A percentile compares a stretch with the other conserved stretches of the same genome.
phyloP scores from a whole-genome alignment of 2,329 filamentous ascomycete species.

The Alternaria sp. region DNA sequence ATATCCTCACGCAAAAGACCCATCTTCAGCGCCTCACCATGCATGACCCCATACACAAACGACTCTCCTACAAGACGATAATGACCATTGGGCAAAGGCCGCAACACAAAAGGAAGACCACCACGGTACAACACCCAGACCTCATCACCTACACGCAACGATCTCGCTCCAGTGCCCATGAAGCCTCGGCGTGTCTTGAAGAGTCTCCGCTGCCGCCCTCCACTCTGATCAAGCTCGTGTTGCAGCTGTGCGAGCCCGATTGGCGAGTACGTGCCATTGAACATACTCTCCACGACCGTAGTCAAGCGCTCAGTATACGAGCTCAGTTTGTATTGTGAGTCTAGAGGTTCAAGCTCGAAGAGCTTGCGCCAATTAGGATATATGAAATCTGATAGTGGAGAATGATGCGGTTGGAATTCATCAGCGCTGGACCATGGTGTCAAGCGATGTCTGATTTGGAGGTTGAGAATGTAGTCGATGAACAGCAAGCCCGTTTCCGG shows the following conservation, averaged over 20 bases:
- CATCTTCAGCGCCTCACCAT: slow-evolving; percentile 29
- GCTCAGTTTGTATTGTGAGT: slow-evolving; percentile 26
- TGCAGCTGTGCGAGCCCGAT: slow-evolving; percentile 38
- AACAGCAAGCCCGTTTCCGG: slow-evolving; percentile 25
- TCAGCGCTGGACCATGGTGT: slow-evolving; percentile 38
- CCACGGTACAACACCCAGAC: slow-evolving; percentile 31
- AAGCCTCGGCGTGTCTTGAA: slow-evolving; percentile 29
- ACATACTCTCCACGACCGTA: slow-evolving; percentile 34
- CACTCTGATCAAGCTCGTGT: slow-evolving; percentile 39
- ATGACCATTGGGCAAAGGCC: slow-evolving; percentile 22
- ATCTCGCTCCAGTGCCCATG: slow-evolving; percentile 32
- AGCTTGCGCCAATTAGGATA: slow-evolving; percentile 40
- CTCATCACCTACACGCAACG: slow-evolving; percentile 29
- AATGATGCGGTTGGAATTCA: slow-evolving; percentile 39
- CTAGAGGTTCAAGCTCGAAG: slow-evolving; percentile 29
- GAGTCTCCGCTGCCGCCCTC: slow-evolving; percentile 30
- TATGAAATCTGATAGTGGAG: slow-evolving; percentile 34
- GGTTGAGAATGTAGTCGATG: slow-evolving; percentile 41
- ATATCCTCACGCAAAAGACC: slow-evolving; percentile 2
- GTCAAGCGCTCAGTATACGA: slow-evolving; percentile 30
- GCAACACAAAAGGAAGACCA: slow-evolving; percentile 29
- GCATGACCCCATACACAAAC: slow-evolving; percentile 35
- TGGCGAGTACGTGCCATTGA: slow-evolving; percentile 40
- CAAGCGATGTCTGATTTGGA: slow-evolving; percentile 38
- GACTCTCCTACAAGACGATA: slow-evolving; percentile 36